Percentiles rank a stretch among this genome's conserved stretches.
Evolutionary conservation across 768 basidiomycete species (phyloP).

Genomic region (Suillus bovinus): DNA sequence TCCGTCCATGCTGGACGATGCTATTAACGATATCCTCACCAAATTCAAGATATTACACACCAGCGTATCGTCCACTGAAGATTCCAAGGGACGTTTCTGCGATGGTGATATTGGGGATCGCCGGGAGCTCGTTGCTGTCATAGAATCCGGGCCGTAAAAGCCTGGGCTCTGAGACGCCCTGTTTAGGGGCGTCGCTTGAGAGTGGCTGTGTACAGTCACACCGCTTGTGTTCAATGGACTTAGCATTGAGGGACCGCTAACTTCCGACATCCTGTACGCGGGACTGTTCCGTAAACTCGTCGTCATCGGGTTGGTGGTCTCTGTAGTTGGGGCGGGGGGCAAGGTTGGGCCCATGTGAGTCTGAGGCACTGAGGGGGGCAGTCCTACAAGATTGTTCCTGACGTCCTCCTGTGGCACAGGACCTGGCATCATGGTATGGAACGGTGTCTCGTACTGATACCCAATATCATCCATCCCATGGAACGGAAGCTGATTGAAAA

Average conservation of each 20-base stretch:
- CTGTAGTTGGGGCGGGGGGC: background rate
- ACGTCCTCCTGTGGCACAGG: background rate
- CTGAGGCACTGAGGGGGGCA: background rate
- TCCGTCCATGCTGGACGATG: conserved; percentile 18
- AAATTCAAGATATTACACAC: conserved; percentile 16
- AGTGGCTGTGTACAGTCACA: conserved; percentile 21
- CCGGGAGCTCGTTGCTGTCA: conserved; percentile 14
- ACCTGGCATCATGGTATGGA: background rate
- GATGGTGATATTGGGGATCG: conserved; percentile 21
- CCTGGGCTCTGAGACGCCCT: conserved; percentile 11
- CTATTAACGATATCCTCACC: conserved; percentile 19
- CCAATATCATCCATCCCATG: background rate
- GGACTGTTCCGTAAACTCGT: background rate
- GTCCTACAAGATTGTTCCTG: background rate
- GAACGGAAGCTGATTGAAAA: background rate
- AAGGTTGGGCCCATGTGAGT: background rate
- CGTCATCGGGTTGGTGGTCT: background rate
- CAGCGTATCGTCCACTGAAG: conserved; percentile 9
- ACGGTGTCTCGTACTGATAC: background rate
- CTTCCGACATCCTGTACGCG: conserved; percentile 4
- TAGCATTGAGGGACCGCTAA: conserved; percentile 13
- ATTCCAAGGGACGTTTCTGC: conserved; percentile 17
- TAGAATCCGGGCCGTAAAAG: background rate
- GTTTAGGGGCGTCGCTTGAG: conserved; percentile 17
- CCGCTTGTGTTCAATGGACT: conserved; percentile 6